These are phyloP conservation scores for Calonectria montana DNA, from an alignment of 2,329 filamentous ascomycete species.

Conservation along the genomic window DNA sequence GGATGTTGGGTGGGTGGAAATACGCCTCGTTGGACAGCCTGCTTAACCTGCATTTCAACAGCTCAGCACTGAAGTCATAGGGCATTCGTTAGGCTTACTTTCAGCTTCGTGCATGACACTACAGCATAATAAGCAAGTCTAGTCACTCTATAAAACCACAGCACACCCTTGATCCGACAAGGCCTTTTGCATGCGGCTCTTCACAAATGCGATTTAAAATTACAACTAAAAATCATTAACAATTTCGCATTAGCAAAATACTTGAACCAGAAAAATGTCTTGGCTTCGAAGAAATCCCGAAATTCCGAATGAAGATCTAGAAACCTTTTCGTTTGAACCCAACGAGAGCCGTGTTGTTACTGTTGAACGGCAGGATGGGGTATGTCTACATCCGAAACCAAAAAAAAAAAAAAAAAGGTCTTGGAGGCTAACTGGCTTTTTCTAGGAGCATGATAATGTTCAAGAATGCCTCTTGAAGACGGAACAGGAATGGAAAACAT, in stretches of 20 bases:
- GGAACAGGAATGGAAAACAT: background rate
- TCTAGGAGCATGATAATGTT: background rate
- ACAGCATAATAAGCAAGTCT: background rate
- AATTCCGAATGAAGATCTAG: background rate
- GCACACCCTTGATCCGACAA: background rate
- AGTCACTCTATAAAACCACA: no score
- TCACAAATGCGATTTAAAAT: background rate
- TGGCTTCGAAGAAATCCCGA: slow-evolving; percentile 5
- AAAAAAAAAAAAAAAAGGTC: no score
- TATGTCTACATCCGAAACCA: background rate
- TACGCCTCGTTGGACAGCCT: background rate
- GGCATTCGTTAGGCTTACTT: background rate
- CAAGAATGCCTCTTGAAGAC: background rate
- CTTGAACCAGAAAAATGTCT: background rate
- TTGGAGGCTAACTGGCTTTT: background rate
- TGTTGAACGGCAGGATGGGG: background rate
- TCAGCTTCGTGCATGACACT: background rate
- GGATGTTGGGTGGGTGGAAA: background rate
- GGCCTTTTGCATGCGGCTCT: background rate
- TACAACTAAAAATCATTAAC: no score
- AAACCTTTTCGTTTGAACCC: background rate
- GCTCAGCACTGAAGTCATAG: background rate
- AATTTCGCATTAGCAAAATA: background rate
- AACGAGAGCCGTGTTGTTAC: background rate
- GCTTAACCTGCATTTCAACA: no score